Conservation (phyloP, 1,284 basidiomycete species). For the Cystobasidiaceae sp. region DNA sequence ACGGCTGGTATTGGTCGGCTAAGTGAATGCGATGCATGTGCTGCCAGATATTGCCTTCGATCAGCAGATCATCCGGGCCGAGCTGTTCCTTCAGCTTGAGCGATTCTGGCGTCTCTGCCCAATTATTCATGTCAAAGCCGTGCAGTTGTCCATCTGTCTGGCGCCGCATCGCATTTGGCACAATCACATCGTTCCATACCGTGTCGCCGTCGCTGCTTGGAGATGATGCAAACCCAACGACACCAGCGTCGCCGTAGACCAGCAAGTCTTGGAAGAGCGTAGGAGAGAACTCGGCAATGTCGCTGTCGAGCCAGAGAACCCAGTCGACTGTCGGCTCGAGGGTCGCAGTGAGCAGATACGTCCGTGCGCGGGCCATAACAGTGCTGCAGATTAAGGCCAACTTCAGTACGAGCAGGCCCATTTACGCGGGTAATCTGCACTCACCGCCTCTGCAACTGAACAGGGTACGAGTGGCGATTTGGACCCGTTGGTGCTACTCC, state of each 20-base stretch:
- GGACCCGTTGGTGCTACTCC: constrained; percentile 26
- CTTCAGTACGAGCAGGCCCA: no score
- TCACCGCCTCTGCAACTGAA: constrained; percentile 31
- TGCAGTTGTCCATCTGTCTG: constrained; percentile 8
- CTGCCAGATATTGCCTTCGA: constrained; percentile 35
- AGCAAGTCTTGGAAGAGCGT: constrained; percentile 35
- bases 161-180: constrained; percentile 31
- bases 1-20: constrained; percentile 22
- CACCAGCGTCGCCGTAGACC: constrained; percentile 31
- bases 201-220: neutral
- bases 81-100: constrained; percentile 18
- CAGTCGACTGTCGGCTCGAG: constrained; percentile 34
- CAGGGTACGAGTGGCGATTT: constrained; percentile 24
- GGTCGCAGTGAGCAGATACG: constrained; percentile 34
- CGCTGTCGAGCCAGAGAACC: constrained; percentile 37
- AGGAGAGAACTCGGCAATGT: constrained; percentile 32
- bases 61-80: constrained; percentile 14
- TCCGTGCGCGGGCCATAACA: constrained; percentile 35
- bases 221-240: constrained; percentile 1
- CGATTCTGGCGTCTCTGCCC: constrained; percentile 32
- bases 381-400: neutral
- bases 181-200: constrained; percentile 32
- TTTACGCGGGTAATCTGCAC: no score
- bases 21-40: constrained; percentile 31
- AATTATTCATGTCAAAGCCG: constrained; percentile 34